Percentiles rank a stretch among this genome's conserved stretches.
Evolutionary conservation across 164 flowering plant genomes (phyloP).

Genomic region (Nymphaea colorata): DNA sequence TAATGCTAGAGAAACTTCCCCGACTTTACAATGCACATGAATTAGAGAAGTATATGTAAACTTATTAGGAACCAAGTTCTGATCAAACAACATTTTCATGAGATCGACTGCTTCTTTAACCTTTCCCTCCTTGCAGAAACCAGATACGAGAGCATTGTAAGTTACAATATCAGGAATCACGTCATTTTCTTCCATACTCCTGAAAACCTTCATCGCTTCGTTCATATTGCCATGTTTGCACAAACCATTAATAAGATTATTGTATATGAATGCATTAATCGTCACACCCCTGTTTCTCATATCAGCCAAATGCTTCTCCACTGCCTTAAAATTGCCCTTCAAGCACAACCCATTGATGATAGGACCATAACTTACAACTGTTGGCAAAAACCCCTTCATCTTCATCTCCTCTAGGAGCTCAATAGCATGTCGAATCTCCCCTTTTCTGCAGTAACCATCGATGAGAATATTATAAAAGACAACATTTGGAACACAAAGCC

Average conservation of each 20-base stretch:
- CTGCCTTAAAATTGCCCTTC: slow-evolving; percentile 36
- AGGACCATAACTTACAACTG: slow-evolving; percentile 54
- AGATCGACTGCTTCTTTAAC: slow-evolving; percentile 44
- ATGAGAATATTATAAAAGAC: slow-evolving; percentile 70
- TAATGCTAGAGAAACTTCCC: slow-evolving; percentile 33
- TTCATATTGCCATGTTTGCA: slow-evolving; percentile 31
- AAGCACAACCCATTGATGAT: slow-evolving; percentile 54
- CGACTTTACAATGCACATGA: slow-evolving; percentile 28
- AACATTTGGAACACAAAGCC: slow-evolving; percentile 53
- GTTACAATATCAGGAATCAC: slow-evolving; percentile 52
- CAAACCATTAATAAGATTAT: slow-evolving; percentile 49
- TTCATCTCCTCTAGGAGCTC: slow-evolving; percentile 44
- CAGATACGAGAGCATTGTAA: slow-evolving; percentile 47
- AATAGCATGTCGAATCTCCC: slow-evolving; percentile 35
- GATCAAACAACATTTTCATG: slow-evolving; percentile 26
- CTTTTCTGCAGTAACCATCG: slow-evolving; percentile 62
- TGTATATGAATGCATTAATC: slow-evolving; percentile 36
- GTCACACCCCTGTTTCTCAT: slow-evolving; percentile 47
- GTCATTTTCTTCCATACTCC: slow-evolving; percentile 30
- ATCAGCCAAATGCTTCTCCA: slow-evolving; percentile 42
- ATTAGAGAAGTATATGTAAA: slow-evolving; percentile 57
- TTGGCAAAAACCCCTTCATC: slow-evolving; percentile 59
- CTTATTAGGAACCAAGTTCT: slow-evolving; percentile 43
- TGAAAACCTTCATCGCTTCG: slow-evolving; percentile 25
- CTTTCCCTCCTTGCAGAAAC: slow-evolving; percentile 39